phyloP scores from a whole-genome alignment of 306 rosid genomes.

The Vigna unguiculata region DNA sequence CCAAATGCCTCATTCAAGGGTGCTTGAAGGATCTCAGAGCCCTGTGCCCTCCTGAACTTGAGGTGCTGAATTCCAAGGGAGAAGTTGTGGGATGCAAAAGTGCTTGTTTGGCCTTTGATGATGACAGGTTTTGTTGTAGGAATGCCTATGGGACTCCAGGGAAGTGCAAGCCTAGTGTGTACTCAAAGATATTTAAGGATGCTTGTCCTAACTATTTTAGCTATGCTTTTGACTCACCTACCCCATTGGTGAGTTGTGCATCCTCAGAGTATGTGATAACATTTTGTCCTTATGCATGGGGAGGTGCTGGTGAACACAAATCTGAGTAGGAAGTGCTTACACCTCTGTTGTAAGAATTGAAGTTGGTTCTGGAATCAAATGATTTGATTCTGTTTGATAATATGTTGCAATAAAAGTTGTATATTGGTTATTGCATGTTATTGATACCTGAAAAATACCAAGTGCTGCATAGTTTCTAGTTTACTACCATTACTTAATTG shows the following conservation, averaged over 20 bases:
- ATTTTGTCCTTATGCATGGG: conserved; percentile 81
- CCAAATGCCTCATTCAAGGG: conserved; percentile 63
- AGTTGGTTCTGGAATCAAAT: conserved; percentile 35
- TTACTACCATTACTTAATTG: neutral
- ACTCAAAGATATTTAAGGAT: conserved; percentile 80
- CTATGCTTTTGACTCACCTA: conserved; percentile 78
- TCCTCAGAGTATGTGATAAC: conserved; percentile 62
- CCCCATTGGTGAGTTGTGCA: conserved; percentile 70
- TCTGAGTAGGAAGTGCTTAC: conserved; percentile 37
- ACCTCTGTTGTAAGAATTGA: neutral
- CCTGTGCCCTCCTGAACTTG: conserved; percentile 68
- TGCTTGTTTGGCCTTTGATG: conserved; percentile 80
- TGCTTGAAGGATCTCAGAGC: conserved; percentile 66
- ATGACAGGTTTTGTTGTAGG: conserved; percentile 78
- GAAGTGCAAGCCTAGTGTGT: conserved; percentile 71
- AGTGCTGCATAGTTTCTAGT: neutral
- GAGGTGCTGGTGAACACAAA: conserved; percentile 37
- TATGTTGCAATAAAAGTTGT: conserved; percentile 5
- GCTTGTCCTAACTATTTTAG: conserved; percentile 81
- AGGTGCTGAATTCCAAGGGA: conserved; percentile 55
- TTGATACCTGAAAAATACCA: neutral
- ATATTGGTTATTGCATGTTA: conserved; percentile 6
- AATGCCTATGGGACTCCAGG: conserved; percentile 66
- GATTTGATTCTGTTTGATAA: conserved; percentile 16
- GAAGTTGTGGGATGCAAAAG: conserved; percentile 86